These are phyloP conservation scores for Angophora floribunda DNA, from an alignment of 345 rosid species.

Conservation along the genomic window DNA sequence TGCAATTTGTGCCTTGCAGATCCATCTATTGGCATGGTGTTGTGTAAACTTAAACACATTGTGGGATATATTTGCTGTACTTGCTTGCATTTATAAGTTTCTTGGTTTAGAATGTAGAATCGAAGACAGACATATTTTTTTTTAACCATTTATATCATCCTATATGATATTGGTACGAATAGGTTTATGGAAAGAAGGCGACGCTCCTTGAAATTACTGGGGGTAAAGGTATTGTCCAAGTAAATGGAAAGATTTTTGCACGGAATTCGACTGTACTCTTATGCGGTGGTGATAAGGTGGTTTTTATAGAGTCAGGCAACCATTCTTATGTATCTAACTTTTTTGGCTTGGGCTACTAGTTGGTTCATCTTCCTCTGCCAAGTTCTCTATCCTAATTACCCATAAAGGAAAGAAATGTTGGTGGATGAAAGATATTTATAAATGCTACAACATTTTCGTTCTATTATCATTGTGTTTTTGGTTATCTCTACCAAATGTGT, in stretches of 20 bases:
- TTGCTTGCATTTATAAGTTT: neutral
- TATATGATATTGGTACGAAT: neutral
- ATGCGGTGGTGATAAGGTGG: conserved; percentile 87
- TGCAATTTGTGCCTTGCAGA: conserved; percentile 77
- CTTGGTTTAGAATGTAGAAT: neutral
- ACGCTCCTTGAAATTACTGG: conserved; percentile 70
- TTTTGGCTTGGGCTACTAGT: neutral
- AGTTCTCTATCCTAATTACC: neutral
- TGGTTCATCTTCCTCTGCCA: neutral
- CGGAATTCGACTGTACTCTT: conserved; percentile 38
- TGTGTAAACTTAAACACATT: conserved; percentile 70
- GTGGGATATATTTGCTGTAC: conserved; percentile 40
- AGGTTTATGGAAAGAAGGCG: too few species aligned
- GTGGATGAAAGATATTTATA: neutral
- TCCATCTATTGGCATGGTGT: conserved; percentile 31
- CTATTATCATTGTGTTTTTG: neutral
- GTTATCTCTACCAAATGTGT: neutral
- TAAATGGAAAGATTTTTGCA: conserved; percentile 55
- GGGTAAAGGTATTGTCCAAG: conserved; percentile 75
- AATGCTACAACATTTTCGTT: neutral
- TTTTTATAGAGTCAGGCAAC: conserved; percentile 57
- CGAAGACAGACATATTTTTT: neutral
- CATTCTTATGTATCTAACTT: conserved; percentile 84
- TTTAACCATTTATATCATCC: neutral
- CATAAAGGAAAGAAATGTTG: neutral